Evolutionary conservation across 345 rosid genomes (phyloP).

Genomic region (Xanthoceras sorbifolium): DNA sequence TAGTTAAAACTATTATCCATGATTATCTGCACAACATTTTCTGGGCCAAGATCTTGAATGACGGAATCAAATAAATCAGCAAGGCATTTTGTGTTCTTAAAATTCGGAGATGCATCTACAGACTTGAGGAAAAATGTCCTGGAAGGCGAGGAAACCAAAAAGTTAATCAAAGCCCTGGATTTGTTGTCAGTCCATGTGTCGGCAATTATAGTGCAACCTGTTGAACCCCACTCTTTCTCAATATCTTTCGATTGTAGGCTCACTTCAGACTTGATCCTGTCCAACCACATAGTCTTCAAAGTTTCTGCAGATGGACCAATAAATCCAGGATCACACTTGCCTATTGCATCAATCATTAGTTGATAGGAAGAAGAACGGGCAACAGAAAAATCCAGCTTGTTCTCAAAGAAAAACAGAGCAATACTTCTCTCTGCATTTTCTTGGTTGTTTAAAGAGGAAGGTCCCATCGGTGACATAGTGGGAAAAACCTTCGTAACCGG

Average conservation of each 20-base stretch:
- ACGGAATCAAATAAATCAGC: slow-evolving; percentile 79
- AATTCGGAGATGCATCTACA: slow-evolving; percentile 76
- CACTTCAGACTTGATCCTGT: slow-evolving; percentile 64
- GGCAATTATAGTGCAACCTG: slow-evolving; percentile 79
- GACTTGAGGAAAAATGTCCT: slow-evolving; percentile 79
- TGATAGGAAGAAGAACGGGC: slow-evolving; percentile 76
- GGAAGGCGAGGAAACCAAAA: slow-evolving; percentile 82
- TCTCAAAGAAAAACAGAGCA: slow-evolving; percentile 83
- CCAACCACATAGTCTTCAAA: slow-evolving; percentile 63
- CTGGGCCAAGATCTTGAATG: slow-evolving; percentile 74
- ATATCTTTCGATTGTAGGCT: slow-evolving; percentile 50
- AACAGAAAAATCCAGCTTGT: slow-evolving; percentile 64
- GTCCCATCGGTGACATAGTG: slow-evolving; percentile 28
- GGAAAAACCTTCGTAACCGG: slow-evolving; percentile 57
- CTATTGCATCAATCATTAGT: slow-evolving; percentile 69
- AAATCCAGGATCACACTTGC: slow-evolving; percentile 60
- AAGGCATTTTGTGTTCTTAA: slow-evolving; percentile 69
- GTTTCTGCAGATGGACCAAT: slow-evolving; percentile 55
- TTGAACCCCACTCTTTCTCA: slow-evolving; percentile 82
- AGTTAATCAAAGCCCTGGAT: slow-evolving; percentile 78
- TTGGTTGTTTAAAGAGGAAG: slow-evolving; percentile 38
- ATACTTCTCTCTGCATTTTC: slow-evolving; percentile 75
- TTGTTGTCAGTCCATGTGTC: slow-evolving; percentile 88
- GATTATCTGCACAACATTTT: slow-evolving; percentile 84
- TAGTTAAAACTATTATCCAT: slow-evolving; percentile 68